These are phyloP conservation scores for Allantophomopsis lycopodina DNA, from an alignment of 2,329 filamentous ascomycete species.

Conservation along the genomic window DNA sequence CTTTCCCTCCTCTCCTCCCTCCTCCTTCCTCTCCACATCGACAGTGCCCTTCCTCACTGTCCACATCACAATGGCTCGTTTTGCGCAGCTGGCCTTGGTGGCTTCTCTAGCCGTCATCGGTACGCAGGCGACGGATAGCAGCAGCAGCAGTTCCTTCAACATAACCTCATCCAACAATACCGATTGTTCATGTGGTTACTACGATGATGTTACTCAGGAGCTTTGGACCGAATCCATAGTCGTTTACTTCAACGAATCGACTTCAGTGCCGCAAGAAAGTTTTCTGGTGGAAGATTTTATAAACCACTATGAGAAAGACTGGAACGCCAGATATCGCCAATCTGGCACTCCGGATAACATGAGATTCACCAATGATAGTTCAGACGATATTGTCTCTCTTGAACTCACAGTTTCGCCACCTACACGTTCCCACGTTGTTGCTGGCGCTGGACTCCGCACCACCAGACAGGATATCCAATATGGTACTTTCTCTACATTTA, in stretches of 20 bases:
- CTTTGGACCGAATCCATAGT: conserved; percentile 32
- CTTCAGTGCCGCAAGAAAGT: conserved; percentile 16
- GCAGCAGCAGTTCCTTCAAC: neutral
- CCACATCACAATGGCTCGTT: too few relatives aligned
- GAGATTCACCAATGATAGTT: conserved; percentile 14
- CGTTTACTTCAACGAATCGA: conserved; percentile 34
- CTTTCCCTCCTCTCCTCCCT: too few relatives aligned
- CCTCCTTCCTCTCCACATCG: too few relatives aligned
- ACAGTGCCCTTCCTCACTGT: too few relatives aligned
- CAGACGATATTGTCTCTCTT: neutral
- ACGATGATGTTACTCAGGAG: conserved; percentile 21
- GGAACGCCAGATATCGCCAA: conserved; percentile 28
- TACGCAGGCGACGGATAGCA: neutral
- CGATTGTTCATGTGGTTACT: conserved; percentile 30
- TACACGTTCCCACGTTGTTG: conserved; percentile 16
- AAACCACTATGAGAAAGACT: conserved; percentile 29
- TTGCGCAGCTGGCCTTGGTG: too few relatives aligned
- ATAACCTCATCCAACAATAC: neutral
- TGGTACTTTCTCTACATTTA: conserved; percentile 28
- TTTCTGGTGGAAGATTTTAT: conserved; percentile 25
- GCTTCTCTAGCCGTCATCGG: too few relatives aligned
- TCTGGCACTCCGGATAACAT: conserved; percentile 26
- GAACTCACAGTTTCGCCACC: too few relatives aligned
- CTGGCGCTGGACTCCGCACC: conserved; percentile 26
- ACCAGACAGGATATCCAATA: conserved; percentile 29